A percentile compares a stretch with the other conserved stretches of the same genome.
Conservation (phyloP, 176 grass and related monocot genomes). For the Urochloa ruziziensis region DNA sequence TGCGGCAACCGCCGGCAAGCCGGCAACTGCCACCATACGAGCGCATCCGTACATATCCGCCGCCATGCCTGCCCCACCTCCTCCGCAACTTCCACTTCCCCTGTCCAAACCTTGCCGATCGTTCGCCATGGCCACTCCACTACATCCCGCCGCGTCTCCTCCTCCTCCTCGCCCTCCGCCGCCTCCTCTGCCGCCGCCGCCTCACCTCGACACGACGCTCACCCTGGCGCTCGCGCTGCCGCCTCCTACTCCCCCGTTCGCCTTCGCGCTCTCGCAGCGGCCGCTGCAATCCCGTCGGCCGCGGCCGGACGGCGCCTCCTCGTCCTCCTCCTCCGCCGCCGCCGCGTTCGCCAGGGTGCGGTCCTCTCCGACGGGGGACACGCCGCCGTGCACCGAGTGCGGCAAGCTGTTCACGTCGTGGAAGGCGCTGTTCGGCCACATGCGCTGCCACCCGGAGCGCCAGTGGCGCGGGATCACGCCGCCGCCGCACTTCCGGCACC, state of each 20-base stretch:
- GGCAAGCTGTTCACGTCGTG: conserved; percentile 40
- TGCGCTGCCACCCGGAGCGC: conserved; percentile 74
- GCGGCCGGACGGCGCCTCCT: not conserved
- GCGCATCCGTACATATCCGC: not conserved
- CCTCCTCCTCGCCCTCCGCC: not conserved
- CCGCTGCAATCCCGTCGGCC: not conserved
- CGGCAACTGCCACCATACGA: not conserved
- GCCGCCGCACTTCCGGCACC: not conserved
- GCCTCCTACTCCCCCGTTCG: not conserved
- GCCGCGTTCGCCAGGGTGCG: not conserved
- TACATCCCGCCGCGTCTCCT: not conserved
- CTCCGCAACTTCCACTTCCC: not conserved
- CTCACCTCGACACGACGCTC: conserved; percentile 16
- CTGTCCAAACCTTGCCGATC: not conserved
- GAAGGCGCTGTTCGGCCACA: conserved; percentile 77
- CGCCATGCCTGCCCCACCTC: not conserved
- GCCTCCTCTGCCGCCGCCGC: not conserved
- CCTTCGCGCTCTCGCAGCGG: not conserved
- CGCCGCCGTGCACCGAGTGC: conserved; percentile 55
- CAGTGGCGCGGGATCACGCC: conserved; percentile 60
- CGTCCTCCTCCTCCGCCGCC: too few species aligned
- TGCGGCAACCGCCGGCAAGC: not conserved
- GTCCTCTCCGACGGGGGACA: not conserved
- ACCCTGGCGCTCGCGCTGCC: conserved; percentile 22
- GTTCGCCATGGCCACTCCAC: not conserved